A percentile compares a stretch with the other conserved stretches of the same genome.
phyloP scores from a whole-genome alignment of 352 stramenopile genomes.

The Pythium grandisporangium region DNA sequence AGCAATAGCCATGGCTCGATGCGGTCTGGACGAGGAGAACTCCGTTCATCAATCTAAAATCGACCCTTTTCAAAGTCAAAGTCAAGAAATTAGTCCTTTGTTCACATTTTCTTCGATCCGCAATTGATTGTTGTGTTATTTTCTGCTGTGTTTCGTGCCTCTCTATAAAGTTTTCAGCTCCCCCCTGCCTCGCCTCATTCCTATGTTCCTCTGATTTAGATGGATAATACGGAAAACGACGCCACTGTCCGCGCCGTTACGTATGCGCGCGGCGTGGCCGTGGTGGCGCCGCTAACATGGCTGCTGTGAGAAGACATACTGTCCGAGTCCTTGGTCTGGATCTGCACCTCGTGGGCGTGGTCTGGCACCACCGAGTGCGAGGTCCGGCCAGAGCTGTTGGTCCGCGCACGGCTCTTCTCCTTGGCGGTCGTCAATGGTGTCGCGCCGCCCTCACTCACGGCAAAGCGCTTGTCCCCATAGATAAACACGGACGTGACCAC shows the following conservation, averaged over 20 bases:
- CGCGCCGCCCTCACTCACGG: slow-evolving; percentile 14
- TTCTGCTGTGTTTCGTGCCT: too few species aligned
- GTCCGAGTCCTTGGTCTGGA: slow-evolving; percentile 27
- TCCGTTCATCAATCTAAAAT: too few species aligned
- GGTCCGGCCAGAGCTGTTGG: too few species aligned
- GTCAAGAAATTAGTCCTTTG: too few species aligned
- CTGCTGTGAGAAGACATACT: slow-evolving; percentile 14
- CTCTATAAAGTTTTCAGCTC: too few species aligned
- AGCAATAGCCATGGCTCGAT: too few species aligned
- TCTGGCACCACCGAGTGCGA: slow-evolving; percentile 15
- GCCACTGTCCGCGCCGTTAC: slow-evolving; percentile 37
- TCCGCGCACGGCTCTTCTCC: slow-evolving; percentile 12
- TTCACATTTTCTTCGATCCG: too few species aligned
- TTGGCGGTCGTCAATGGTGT: slow-evolving; percentile 16
- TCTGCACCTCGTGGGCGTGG: slow-evolving; percentile 41
- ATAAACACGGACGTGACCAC: slow-evolving; percentile 80
- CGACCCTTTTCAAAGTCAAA: too few species aligned
- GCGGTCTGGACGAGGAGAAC: too few species aligned
- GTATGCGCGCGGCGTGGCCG: slow-evolving; percentile 13
- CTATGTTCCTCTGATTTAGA: slow-evolving; percentile 11
- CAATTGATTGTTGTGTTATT: too few species aligned
- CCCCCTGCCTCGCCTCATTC: too few species aligned
- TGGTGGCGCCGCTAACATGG: too few species aligned
- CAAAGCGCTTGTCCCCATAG: slow-evolving; percentile 78
- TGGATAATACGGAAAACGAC: slow-evolving; percentile 23